Evolutionary conservation across 2,329 filamentous ascomycete genomes (phyloP), one percentile per base, ranked within the genome.

Genomic region (Xylaria sp.): DNA sequence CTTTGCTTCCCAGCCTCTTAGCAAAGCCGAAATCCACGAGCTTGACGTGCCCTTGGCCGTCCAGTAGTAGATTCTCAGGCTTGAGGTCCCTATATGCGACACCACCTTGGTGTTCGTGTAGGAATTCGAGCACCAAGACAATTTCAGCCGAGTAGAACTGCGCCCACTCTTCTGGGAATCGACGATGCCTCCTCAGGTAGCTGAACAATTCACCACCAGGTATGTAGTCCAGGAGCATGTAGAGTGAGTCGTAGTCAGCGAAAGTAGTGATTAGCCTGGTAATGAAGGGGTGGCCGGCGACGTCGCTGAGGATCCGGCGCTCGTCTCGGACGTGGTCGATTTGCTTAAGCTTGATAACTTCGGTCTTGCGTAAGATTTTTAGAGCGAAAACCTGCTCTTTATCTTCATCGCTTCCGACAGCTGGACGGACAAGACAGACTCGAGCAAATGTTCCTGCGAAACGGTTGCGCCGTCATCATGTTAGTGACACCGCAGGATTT

Each of bases 261-360:
- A 95, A 96, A 73, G 92, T 93, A 69, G 90, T 91, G 59, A 92
- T 85, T 77, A 95, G 87, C 71, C 88, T 90, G 62, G 93, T 94
- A 78, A 96, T 94, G 81, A 95, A 96, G 28, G 93, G 93, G 78
- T 94, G 90, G 28, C 92, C 92, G 56, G 91, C 90, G 57, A 95
- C 91, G 72, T 92, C 90, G 76, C 89, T 88, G 61, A 96, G 88
- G 74, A 95, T 91, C 71, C 90, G 88, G 75, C 92, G 91, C 84
- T 96, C 93, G 81, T 94, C 92, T 70, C 92, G 91, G 64, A 95
- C 92, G 80, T 96, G 93, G 81, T 95, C 92, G 74, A 95, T 90
- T 78, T 96, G 93, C 84, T 95, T 95, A 67, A 95, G 86, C 72
- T 91, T 91, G 79, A 96, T 91, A 54, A 96, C 82, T 76, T 91